A percentile compares a stretch with the other conserved stretches of the same genome.
Evolutionary conservation across 371 early-diverging fungal species (phyloP).

Genomic region (Mucor irregularis): DNA sequence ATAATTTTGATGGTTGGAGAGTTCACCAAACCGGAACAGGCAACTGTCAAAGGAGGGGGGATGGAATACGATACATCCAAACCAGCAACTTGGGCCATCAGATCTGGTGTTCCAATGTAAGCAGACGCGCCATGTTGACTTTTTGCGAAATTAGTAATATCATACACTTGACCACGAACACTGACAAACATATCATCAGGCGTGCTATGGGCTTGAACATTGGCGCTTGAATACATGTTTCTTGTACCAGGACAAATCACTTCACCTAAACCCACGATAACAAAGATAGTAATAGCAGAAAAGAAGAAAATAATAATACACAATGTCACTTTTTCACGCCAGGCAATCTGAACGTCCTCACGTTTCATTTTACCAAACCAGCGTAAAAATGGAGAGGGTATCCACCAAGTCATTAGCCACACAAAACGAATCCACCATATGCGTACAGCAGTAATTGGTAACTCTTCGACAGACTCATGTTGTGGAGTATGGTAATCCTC

Average conservation of each 20-base stretch:
- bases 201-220: slow-evolving; percentile 47
- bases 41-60: slow-evolving; percentile 71
- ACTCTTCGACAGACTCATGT: slow-evolving; percentile 60
- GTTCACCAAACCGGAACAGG: slow-evolving; percentile 56
- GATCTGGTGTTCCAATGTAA: slow-evolving; percentile 46
- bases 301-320: slow-evolving; percentile 86
- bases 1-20: slow-evolving; percentile 32
- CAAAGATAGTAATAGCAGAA: slow-evolving; percentile 81
- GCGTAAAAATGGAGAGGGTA: slow-evolving; percentile 69
- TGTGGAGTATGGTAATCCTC: slow-evolving; percentile 47
- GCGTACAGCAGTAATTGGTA: slow-evolving; percentile 59
- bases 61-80: slow-evolving; percentile 66
- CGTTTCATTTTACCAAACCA: slow-evolving; percentile 77
- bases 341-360: slow-evolving; percentile 89
- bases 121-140: slow-evolving; percentile 50
- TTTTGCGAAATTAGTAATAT: slow-evolving; percentile 63
- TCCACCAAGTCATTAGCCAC: slow-evolving; percentile 91
- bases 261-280: slow-evolving; percentile 86
- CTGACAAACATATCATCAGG: slow-evolving; percentile 58
- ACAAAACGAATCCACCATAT: slow-evolving; percentile 86
- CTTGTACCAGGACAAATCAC: slow-evolving; percentile 84
- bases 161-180: slow-evolving; percentile 73
- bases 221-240: slow-evolving; percentile 60
- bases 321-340: slow-evolving; percentile 95
- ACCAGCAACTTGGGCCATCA: slow-evolving; percentile 69